Evolutionary conservation across 2,329 filamentous ascomycete genomes (phyloP).

Genomic region (Alternaria rosae): DNA sequence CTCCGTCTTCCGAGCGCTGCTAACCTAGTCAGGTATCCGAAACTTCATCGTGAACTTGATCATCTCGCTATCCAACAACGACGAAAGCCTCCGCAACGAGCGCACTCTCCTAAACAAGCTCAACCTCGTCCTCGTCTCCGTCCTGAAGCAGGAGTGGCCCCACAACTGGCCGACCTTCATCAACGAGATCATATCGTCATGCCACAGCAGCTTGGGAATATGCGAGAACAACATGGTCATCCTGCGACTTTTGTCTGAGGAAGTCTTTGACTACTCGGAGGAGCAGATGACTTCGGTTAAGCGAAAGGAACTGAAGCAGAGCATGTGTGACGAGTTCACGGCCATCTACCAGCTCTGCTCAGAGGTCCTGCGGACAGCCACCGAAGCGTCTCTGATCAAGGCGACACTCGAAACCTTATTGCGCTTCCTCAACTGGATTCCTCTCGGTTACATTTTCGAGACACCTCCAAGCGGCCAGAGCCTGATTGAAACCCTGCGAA

Average conservation of each 20-base stretch:
- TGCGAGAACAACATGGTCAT: constrained; percentile 99
- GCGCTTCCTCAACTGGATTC: constrained; percentile 99
- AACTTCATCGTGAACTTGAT: constrained; percentile 99
- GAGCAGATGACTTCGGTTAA: constrained; percentile 99
- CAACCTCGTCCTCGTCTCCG: constrained; percentile 95
- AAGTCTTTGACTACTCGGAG: constrained; percentile 98
- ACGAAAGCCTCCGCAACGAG: constrained; percentile 84
- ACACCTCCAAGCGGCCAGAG: constrained; percentile 68
- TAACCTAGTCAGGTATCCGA: constrained; percentile 75
- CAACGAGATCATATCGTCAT: constrained; percentile 98
- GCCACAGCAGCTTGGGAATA: constrained; percentile 92
- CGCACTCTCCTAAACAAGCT: constrained; percentile 96
- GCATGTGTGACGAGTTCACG: constrained; percentile 98
- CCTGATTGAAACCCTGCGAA: constrained; percentile 92
- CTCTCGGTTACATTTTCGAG: constrained; percentile 97
- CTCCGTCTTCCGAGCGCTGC: neutral
- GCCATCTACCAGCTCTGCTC: constrained; percentile 98
- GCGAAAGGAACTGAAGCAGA: constrained; percentile 94
- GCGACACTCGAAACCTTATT: constrained; percentile 96
- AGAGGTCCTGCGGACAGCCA: constrained; percentile 90
- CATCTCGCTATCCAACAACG: constrained; percentile 88
- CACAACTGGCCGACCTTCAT: constrained; percentile 99
- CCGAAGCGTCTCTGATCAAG: constrained; percentile 87
- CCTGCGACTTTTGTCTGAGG: constrained; percentile 90
- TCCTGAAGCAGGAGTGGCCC: constrained; percentile 99